These are phyloP conservation scores for Komagataella kurtzmanii DNA, from an alignment of 805 yeast genomes.

Conservation along the genomic window DNA sequence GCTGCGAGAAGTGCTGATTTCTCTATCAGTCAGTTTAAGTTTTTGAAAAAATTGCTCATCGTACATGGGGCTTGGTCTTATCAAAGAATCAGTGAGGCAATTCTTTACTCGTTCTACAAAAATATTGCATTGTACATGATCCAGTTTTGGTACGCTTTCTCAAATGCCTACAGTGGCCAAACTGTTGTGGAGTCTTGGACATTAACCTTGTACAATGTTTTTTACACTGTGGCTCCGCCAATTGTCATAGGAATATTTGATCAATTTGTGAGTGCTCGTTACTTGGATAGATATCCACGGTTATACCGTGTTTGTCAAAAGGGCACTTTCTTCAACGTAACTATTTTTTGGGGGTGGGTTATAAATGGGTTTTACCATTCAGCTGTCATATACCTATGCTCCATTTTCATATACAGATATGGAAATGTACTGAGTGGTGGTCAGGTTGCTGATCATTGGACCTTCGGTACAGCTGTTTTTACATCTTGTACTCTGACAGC, in stretches of 20 bases:
- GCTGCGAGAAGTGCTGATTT: slow-evolving; percentile 98
- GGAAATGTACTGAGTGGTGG: slow-evolving; percentile 63
- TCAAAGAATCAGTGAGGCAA: slow-evolving; percentile 86
- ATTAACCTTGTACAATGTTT: slow-evolving; percentile 85
- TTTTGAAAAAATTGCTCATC: slow-evolving; percentile 63
- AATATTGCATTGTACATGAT: slow-evolving; percentile 94
- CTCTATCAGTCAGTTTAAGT: slow-evolving; percentile 91
- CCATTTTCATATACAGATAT: slow-evolving; percentile 51
- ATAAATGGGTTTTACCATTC: slow-evolving; percentile 92
- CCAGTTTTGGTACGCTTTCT: slow-evolving; percentile 94
- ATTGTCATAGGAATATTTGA: slow-evolving; percentile 94
- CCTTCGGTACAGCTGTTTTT: slow-evolving; percentile 85
- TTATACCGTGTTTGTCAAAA: slow-evolving; percentile 83
- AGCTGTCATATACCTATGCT: slow-evolving; percentile 65
- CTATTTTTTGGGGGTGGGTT: slow-evolving; percentile 96
- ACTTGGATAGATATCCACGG: slow-evolving; percentile 86
- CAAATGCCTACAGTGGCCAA: slow-evolving; percentile 89
- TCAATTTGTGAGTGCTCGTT: slow-evolving; percentile 85
- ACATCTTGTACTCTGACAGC: slow-evolving; percentile 83
- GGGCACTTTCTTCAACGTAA: slow-evolving; percentile 79
- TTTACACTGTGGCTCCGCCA: slow-evolving; percentile 92
- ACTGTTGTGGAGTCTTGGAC: slow-evolving; percentile 97
- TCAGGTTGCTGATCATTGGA: slow-evolving; percentile 74
- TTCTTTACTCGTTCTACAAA: slow-evolving; percentile 89
- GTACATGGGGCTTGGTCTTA: slow-evolving; percentile 99